These are phyloP conservation scores for Proliferodiscus dingleyae DNA, from an alignment of 2,329 filamentous ascomycete genomes.

Conservation along the genomic window DNA sequence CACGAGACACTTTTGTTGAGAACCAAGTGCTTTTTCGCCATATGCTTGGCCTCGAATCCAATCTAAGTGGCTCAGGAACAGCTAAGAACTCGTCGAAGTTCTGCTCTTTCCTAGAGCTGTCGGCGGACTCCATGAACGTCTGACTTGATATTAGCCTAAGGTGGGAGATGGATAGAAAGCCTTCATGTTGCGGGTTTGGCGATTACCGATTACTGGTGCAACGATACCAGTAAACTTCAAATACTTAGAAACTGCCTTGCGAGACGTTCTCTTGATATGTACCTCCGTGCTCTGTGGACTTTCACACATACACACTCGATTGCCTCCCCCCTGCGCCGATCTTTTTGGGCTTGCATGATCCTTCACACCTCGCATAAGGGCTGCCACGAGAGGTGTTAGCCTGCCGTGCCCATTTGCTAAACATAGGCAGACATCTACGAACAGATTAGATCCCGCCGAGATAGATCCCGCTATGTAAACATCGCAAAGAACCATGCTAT, in stretches of 20 bases:
- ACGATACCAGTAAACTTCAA: conserved; percentile 1
- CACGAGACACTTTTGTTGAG: conserved; percentile 1
- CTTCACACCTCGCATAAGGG: background rate
- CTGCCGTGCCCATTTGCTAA: background rate
- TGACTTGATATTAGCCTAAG: conserved; percentile 1
- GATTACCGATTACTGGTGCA: background rate
- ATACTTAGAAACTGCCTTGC: background rate
- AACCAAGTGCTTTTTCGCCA: conserved; percentile 4
- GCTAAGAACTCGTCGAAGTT: conserved; percentile 2
- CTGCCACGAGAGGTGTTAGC: background rate
- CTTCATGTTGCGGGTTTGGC: background rate
- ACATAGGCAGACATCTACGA: no score
- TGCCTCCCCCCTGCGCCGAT: conserved; percentile 9
- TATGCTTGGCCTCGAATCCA: conserved; percentile 2
- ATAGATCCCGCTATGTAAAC: no score
- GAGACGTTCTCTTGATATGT: background rate
- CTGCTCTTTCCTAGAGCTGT: background rate
- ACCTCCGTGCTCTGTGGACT: background rate
- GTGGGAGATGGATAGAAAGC: conserved; percentile 1
- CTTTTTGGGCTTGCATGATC: conserved; percentile 10
- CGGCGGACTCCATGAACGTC: conserved; percentile 1
- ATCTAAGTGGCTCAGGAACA: conserved; percentile 1
- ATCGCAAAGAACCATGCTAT: no score
- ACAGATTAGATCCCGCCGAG: no score
- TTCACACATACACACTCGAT: background rate